A percentile compares a stretch with the other conserved stretches of the same genome.
Evolutionary conservation across 345 rosid species (phyloP).

Genomic region (Psidium friedrichsthalianum): DNA sequence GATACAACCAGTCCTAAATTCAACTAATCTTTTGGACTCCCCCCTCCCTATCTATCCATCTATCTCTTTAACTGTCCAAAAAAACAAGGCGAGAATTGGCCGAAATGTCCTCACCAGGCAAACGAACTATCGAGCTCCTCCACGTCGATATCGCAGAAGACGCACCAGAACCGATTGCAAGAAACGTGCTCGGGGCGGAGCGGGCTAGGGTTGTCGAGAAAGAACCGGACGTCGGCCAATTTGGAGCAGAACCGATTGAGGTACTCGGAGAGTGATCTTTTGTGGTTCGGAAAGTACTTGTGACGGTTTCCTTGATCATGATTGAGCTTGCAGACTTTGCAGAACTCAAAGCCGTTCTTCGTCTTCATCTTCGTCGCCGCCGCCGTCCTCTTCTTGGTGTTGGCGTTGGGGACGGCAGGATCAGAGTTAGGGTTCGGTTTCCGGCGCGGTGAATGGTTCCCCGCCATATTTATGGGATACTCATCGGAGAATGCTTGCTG

Average conservation of each 20-base stretch:
- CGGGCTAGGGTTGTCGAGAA: constrained; percentile 48
- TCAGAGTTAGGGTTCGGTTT: background rate
- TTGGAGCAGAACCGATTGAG: constrained; percentile 56
- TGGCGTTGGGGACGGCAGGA: background rate
- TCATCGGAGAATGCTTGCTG: background rate
- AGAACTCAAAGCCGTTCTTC: constrained; percentile 45
- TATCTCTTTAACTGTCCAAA: background rate
- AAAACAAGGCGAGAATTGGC: background rate
- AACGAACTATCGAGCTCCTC: constrained; percentile 54
- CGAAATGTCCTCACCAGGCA: constrained; percentile 36
- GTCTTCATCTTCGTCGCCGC: constrained; percentile 8
- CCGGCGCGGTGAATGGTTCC: background rate
- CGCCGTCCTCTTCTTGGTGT: background rate
- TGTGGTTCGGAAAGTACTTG: constrained; percentile 74
- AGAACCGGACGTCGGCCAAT: constrained; percentile 47
- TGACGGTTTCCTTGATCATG: constrained; percentile 66
- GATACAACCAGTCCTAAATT: background rate
- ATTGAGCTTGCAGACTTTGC: constrained; percentile 60
- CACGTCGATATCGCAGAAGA: constrained; percentile 66
- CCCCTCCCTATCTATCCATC: background rate
- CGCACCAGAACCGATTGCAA: constrained; percentile 67
- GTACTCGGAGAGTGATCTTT: constrained; percentile 35
- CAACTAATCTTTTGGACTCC: background rate
- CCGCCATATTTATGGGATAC: background rate
- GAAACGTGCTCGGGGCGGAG: constrained; percentile 45